Evolutionary conservation across 2,329 filamentous ascomycete species (phyloP).

Genomic region (Colletotrichum gigasporum): DNA sequence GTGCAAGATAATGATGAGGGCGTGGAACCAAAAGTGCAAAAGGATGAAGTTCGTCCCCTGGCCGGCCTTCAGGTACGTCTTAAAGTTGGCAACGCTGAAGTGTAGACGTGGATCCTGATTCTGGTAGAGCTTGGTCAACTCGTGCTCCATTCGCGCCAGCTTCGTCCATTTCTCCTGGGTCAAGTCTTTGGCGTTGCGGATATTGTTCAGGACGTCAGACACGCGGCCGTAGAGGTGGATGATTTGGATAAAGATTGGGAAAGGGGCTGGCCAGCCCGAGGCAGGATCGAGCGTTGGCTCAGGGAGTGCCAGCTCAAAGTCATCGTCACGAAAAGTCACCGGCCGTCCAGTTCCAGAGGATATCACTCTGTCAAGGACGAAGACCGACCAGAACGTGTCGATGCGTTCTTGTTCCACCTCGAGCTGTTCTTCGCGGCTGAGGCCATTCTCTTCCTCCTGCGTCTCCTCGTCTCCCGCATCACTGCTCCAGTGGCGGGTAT

Average conservation of each 20-base stretch:
- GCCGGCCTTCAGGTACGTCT: slow-evolving; percentile 81
- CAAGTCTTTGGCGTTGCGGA: slow-evolving; percentile 77
- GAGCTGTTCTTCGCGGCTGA: slow-evolving; percentile 62
- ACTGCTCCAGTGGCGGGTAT: slow-evolving; percentile 52
- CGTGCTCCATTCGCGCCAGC: slow-evolving; percentile 80
- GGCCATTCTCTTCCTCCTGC: slow-evolving; percentile 49
- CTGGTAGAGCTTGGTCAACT: slow-evolving; percentile 78
- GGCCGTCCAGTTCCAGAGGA: slow-evolving; percentile 87
- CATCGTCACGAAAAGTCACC: slow-evolving; percentile 84
- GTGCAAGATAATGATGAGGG: slow-evolving; percentile 84
- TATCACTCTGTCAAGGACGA: slow-evolving; percentile 86
- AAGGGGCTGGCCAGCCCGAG: slow-evolving; percentile 79
- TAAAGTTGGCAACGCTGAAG: slow-evolving; percentile 88
- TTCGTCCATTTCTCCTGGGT: slow-evolving; percentile 78
- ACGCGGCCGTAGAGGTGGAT: slow-evolving; percentile 87
- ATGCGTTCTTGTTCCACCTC: slow-evolving; percentile 83
- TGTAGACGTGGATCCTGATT: slow-evolving; percentile 78
- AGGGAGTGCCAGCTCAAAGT: slow-evolving; percentile 82
- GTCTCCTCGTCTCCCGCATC: slow-evolving; percentile 42
- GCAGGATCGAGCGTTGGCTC: slow-evolving; percentile 58
- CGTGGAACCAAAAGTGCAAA: slow-evolving; percentile 90
- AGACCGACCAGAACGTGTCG: slow-evolving; percentile 91
- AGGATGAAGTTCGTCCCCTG: slow-evolving; percentile 90
- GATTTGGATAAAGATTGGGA: slow-evolving; percentile 82
- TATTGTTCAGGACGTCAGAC: slow-evolving; percentile 85